Evolutionary conservation across 108 stramenopile genomes (phyloP).

Genomic region (Fragilariopsis cylindrus): DNA sequence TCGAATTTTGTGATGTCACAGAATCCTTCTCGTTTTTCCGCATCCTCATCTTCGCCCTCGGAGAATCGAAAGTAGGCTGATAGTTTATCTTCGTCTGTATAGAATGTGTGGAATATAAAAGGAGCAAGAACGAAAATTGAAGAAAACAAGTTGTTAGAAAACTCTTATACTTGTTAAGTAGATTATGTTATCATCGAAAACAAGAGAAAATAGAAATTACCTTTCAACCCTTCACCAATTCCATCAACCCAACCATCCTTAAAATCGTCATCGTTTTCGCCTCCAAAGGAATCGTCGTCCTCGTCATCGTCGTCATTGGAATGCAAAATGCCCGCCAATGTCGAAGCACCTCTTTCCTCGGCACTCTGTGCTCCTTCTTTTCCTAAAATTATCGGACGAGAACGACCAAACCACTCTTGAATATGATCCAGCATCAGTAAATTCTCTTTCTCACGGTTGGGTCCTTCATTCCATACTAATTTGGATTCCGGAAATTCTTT

Average conservation of each 20-base stretch:
- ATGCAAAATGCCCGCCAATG: conserved; percentile 72
- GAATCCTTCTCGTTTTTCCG: conserved; percentile 72
- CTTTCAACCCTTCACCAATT: conserved; percentile 75
- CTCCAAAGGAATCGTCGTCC: conserved; percentile 44
- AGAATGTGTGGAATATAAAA: not conserved
- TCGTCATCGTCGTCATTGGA: conserved; percentile 38
- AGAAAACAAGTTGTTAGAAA: not conserved
- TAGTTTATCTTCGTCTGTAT: conserved; percentile 81
- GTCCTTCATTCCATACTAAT: conserved; percentile 83
- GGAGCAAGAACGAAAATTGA: not conserved
- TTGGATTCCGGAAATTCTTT: conserved; percentile 51
- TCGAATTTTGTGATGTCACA: conserved; percentile 71
- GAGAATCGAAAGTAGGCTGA: conserved; percentile 83
- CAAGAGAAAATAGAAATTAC: not conserved
- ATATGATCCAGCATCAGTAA: conserved; percentile 64
- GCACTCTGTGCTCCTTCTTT: conserved; percentile 79
- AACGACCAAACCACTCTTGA: conserved; percentile 85
- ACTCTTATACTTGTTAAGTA: not conserved
- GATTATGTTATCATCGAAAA: not conserved
- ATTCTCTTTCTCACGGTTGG: conserved; percentile 64
- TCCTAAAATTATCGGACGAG: conserved; percentile 69
- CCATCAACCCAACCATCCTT: conserved; percentile 78
- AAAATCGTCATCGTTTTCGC: conserved; percentile 32
- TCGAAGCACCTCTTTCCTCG: conserved; percentile 66
- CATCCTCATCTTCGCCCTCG: conserved; percentile 83